phyloP scores from a whole-genome alignment of 2,329 filamentous ascomycete genomes.

The Sclerotiophoma versabilis region DNA sequence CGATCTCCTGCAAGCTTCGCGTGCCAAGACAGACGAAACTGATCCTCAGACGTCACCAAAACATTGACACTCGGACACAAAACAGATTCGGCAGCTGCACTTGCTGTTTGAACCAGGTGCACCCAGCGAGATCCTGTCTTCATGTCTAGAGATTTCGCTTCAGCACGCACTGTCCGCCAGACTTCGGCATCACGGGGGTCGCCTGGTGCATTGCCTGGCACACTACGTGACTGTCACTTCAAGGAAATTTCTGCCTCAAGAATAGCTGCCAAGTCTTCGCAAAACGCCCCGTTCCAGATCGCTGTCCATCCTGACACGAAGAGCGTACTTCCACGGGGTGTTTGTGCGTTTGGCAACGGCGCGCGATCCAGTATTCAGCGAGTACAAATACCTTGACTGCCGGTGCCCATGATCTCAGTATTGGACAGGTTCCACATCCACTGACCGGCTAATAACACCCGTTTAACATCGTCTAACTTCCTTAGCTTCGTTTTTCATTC shows the following conservation, averaged over 20 bases:
- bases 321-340: constrained; percentile 5
- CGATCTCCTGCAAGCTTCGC: constrained; percentile 33
- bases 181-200: constrained; percentile 5
- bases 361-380: background rate
- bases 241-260: constrained; percentile 25
- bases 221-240: constrained; percentile 21
- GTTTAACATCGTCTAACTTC: constrained; percentile 27
- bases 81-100: constrained; percentile 25
- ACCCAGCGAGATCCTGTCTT: constrained; percentile 19
- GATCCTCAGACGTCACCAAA: constrained; percentile 42
- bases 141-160: constrained; percentile 18
- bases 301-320: constrained; percentile 3
- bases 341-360: constrained; percentile 16
- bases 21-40: constrained; percentile 44
- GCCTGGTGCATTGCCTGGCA: constrained; percentile 25
- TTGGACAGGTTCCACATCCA: constrained; percentile 42
- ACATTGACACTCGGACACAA: constrained; percentile 36
- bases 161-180: constrained; percentile 8
- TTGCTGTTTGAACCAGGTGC: constrained; percentile 1
- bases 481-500: constrained; percentile 12
- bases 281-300: constrained; percentile 19
- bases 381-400: constrained; percentile 34
- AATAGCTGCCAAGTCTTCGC: constrained; percentile 27
- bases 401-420: constrained; percentile 21
- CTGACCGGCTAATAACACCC: constrained; percentile 35